Evolutionary conservation across 306 rosid genomes (phyloP), one percentile per base, ranked within the genome.

Genomic region (Trifolium pratense): DNA sequence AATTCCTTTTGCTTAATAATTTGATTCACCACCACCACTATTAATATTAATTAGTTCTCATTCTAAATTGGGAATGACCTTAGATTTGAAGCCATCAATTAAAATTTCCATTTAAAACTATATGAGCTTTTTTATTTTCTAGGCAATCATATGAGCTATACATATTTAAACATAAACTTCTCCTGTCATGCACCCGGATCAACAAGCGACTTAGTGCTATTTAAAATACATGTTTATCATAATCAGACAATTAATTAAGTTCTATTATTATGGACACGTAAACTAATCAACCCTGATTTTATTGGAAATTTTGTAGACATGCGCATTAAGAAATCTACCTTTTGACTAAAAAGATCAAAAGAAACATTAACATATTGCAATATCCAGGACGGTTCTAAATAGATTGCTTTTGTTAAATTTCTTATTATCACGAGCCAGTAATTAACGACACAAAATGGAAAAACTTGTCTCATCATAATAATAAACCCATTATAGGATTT

Each of bases 291-390:
- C 83, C 61, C n/a, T 25, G 36, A 25, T 60, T 67, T 72, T 36
- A 4, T 23, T 21, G 68, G 69, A 53, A 70, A 75, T 74, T 79
- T 79, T 86, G 82, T 81, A 74, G 86, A 81, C 79, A 72, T n/a
- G 40, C 14, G 75, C 88, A 83, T 63, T 69, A 83, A 55, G 42
- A 62, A 53, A 45, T 80, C 61, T 32, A n/a, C 76, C 73, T 80
- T 80, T 69, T 76, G 75, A 76, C 84, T 63, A 12, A 66, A 39
- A 64, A 70, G 60, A 32, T 31, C 66, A 43, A 60, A 57, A 42
- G 37, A n/a, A 52, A 69, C 65, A 68, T 46, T 7, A 40, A 37
- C 55, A 46, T 76, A 79, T 34, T 62, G 72, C 58, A 60, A 51
- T 15, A 64, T 69, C 68, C 52, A 29, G 83, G 79, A 45, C 79